Base-by-base conservation (phyloP, 2,329 filamentous ascomycete genomes). In the Neospermospora avenae region DNA sequence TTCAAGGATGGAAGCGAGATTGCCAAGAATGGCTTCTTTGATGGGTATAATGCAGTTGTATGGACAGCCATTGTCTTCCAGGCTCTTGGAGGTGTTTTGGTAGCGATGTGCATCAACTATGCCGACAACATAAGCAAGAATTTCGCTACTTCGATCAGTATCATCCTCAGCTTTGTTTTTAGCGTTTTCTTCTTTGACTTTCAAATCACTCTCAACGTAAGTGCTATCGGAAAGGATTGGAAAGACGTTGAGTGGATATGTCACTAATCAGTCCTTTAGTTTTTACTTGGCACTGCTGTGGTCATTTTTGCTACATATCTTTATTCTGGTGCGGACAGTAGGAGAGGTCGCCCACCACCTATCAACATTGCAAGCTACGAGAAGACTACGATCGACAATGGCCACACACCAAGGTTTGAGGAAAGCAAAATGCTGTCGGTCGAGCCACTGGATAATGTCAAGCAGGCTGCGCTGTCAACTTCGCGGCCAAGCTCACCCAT, bases 81-180 rank as follows among this genome's bases (percentile, higher is more conserved):
- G 73, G 90, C 93, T 0, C 76, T 87, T 37, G 93, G 93, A 34
- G 95, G 93, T 24, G 83, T 98, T 28, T 77, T 96, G n/a, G 87
- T 91, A 10, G 89, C 89, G 1, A 81, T 95, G 62, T 90, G 88
- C 72, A 88, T 95, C 73, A 90, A 88, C 64, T 90, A 91, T 71
- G 86, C 89, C 4, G 89, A 95, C 77, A 96, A 95, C 70, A 96
- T 96, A 72, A 88, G 91, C 61, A 96, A 96, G 79, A 96, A 95
- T 72, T 93, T 96, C 75, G 92, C 93, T 4, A 93, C 92, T 4
- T 95, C 90, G 69, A 90, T 96, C 63, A 96, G 91, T 70, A 96
- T 98, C 63, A 80, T 97, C 58, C 77, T 97, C 53, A 96, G 90
- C 72, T 92, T 93, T 65, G 67, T 97, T 14, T 90, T 90, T 55